These are phyloP conservation scores for Candida morakotiae DNA, from an alignment of 805 yeast genomes.

Conservation along the genomic window DNA sequence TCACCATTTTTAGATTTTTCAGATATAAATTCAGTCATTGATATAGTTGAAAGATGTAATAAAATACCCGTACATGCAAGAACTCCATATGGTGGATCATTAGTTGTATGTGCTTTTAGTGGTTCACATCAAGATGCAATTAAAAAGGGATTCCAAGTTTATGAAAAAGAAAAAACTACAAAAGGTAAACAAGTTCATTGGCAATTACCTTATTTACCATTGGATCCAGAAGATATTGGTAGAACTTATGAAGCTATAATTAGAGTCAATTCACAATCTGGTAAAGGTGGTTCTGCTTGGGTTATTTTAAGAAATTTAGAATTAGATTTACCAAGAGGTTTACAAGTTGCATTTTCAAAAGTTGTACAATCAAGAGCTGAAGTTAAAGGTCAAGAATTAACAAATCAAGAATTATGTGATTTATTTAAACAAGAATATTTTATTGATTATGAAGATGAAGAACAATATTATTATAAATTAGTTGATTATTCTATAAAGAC, in stretches of 20 bases:
- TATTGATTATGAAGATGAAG: conserved; percentile 31
- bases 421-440: conserved; percentile 61
- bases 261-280: conserved; percentile 83
- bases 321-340: conserved; percentile 75
- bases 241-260: conserved; percentile 90
- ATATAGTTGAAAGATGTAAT: conserved; percentile 73
- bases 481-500: conserved; percentile 46
- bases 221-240: conserved; percentile 83
- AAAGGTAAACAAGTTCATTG: conserved; percentile 43
- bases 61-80: conserved; percentile 76
- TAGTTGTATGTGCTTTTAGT: conserved; percentile 78
- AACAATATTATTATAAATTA: conserved; percentile 29
- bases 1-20: conserved; percentile 69
- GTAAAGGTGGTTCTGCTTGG: conserved; percentile 91
- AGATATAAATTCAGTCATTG: conserved; percentile 61
- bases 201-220: conserved; percentile 78
- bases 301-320: conserved; percentile 71
- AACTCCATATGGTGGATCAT: conserved; percentile 80
- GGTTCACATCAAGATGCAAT: conserved; percentile 91
- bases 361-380: conserved; percentile 72
- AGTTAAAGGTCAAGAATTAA: conserved; percentile 65
- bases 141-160: conserved; percentile 67
- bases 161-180: conserved; percentile 36
- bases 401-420: conserved; percentile 57
- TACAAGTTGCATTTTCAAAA: conserved; percentile 72